These are phyloP conservation scores for Cyberlindnera suaveolens DNA, from an alignment of 805 yeast genomes.

Conservation along the genomic window DNA sequence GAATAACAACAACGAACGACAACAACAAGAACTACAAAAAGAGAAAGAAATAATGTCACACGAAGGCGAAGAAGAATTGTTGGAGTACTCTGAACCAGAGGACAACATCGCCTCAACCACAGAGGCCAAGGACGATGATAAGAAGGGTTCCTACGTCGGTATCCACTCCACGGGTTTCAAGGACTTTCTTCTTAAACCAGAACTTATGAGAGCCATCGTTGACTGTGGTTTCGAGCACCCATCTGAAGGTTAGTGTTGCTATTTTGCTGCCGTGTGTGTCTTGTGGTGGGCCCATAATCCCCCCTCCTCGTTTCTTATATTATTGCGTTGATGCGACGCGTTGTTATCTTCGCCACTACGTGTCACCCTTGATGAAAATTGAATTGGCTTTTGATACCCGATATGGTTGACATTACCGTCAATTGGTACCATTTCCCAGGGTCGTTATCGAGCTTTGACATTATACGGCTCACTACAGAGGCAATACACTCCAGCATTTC, in stretches of 20 bases:
- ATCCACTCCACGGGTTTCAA: slow-evolving; percentile 98
- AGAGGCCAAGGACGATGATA: slow-evolving; percentile 51
- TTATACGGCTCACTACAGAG: background rate
- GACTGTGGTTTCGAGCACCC: slow-evolving; percentile 99
- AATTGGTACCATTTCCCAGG: too few species aligned
- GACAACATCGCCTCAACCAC: slow-evolving; percentile 48
- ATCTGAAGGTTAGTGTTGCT: slow-evolving; percentile 81
- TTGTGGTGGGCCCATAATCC: slow-evolving; percentile 2
- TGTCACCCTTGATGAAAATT: too few species aligned
- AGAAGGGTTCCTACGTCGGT: slow-evolving; percentile 97
- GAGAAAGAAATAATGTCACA: slow-evolving; percentile 54
- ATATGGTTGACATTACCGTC: too few species aligned
- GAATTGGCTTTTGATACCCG: too few species aligned
- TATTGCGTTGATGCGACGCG: background rate
- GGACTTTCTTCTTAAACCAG: slow-evolving; percentile 95
- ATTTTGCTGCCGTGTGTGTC: background rate
- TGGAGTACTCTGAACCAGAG: slow-evolving; percentile 98
- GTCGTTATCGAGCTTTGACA: too few species aligned
- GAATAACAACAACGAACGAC: too few species aligned
- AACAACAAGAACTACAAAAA: background rate
- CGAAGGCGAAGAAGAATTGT: slow-evolving; percentile 98
- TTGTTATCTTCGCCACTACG: background rate
- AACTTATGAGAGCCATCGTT: slow-evolving; percentile 92
- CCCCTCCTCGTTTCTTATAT: background rate
- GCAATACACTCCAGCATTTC: background rate